These are phyloP conservation scores for Schizosaccharomyces octosporus DNA, from an alignment of 805 yeast species.

Conservation along the genomic window DNA sequence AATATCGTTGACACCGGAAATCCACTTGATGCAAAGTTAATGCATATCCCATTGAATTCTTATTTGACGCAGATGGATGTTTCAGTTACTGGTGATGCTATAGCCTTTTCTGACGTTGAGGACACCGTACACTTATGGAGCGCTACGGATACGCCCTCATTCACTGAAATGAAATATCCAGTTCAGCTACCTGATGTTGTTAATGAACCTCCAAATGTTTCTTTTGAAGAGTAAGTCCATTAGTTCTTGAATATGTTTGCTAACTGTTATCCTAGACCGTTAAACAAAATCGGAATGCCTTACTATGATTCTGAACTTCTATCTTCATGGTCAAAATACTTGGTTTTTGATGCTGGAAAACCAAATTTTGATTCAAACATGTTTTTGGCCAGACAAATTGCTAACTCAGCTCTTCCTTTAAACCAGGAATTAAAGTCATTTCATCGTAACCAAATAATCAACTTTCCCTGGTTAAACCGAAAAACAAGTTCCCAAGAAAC, in stretches of 20 bases:
- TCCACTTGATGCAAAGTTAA: constrained; percentile 39
- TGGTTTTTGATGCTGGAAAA: constrained; percentile 37
- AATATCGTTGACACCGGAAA: constrained; percentile 67
- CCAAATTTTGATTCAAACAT: constrained; percentile 3
- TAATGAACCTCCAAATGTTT: constrained; percentile 3
- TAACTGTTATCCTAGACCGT: constrained; percentile 18
- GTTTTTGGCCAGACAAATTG: background rate
- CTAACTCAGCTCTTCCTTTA: background rate
- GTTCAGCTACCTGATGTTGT: constrained; percentile 31
- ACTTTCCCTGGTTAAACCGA: constrained; percentile 3
- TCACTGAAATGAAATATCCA: constrained; percentile 19
- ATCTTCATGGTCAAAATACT: constrained; percentile 33
- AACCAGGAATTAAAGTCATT: background rate
- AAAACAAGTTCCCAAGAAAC: constrained; percentile 9
- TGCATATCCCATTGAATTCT: constrained; percentile 32
- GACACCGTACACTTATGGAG: constrained; percentile 50
- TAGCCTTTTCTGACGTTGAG: constrained; percentile 42
- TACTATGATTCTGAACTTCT: constrained; percentile 52
- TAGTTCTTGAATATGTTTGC: background rate
- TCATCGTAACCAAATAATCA: background rate
- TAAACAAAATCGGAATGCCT: constrained; percentile 64
- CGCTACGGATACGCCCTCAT: constrained; percentile 21
- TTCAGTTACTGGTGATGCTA: constrained; percentile 49
- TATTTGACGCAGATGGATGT: constrained; percentile 28
- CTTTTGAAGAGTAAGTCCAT: constrained; percentile 3